Base-by-base conservation (phyloP, 1,139 yeast species). In the Pneumocystis sp. region DNA sequence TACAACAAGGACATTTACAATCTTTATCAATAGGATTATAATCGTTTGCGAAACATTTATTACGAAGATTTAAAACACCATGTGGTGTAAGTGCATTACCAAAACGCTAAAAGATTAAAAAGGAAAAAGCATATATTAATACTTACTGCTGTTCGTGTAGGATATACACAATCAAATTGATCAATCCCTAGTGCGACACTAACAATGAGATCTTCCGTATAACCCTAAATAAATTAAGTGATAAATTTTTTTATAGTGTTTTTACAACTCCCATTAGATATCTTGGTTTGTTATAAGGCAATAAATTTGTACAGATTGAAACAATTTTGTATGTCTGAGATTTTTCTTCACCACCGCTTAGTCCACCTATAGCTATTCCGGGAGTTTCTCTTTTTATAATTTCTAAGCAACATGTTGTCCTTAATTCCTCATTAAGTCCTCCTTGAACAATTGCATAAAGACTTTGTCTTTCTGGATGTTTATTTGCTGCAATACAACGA, bases 161-260 rank as follows among this genome's bases (percentile, higher is more conserved):
- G 81, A 68, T 76, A 78, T 3, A 78, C 81, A 65, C 81, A 79
- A 70, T 78, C 81, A 70, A 79, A 78, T 71, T 78, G 70, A 66
- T 78, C 81, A 6, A 79, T 81, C 0, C 81, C 81, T 39, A 78
- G 72, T 0, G 81, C 81, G 2, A 78, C 81, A 0, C 78, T 75
- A 1, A 78, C 81, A 6, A 78, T 77, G 68, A 78, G 70, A 66
- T 78, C 81, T 68, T 78, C 81, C 1, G 81, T 81, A 65, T 79
- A 78, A 5, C 81, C 81, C 68, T 67, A 61, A 12, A 60, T 56
- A 59, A 62, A 29, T 29, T 25, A 50, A 12, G 1, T 25, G 59
- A 56, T 25, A 35, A 44, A n/a, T 56, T 31, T 34, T 39, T 29
- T 37, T 40, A 3, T 31, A 34, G n/a, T 15, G 15, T 35, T 63